These are phyloP conservation scores for Daldinia grandis DNA, from an alignment of 495 filamentous ascomycete species.

Conservation along the genomic window DNA sequence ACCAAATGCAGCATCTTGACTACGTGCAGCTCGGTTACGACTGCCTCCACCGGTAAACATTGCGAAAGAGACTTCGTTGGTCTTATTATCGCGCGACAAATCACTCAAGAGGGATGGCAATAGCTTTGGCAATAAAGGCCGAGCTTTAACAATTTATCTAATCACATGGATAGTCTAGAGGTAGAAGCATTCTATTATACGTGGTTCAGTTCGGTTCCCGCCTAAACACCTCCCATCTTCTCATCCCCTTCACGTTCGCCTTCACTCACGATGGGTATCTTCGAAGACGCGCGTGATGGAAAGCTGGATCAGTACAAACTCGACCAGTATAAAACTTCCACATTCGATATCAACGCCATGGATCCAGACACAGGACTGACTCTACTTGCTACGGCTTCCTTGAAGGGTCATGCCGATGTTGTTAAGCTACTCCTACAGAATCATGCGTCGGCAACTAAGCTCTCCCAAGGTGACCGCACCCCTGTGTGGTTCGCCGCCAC, in stretches of 20 bases:
- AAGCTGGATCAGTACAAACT: neutral
- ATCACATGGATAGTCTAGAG: neutral
- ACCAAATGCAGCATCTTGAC: neutral
- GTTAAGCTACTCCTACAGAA: neutral
- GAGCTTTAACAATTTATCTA: neutral
- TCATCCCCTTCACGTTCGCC: neutral
- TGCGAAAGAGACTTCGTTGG: neutral
- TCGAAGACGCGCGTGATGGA: neutral
- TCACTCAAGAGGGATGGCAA: neutral
- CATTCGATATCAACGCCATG: neutral
- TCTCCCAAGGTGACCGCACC: neutral
- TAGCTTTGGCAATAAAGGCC: neutral
- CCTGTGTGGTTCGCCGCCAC: neutral
- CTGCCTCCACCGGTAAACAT: neutral
- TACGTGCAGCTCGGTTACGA: neutral
- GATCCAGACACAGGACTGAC: neutral
- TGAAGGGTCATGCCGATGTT: neutral
- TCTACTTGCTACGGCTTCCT: neutral
- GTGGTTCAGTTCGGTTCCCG: neutral
- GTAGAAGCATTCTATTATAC: neutral
- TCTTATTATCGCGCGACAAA: neutral
- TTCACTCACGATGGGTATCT: neutral
- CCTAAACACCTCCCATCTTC: neutral
- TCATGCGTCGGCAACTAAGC: neutral
- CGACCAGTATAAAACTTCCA: neutral